Evolutionary conservation across 345 rosid genomes (phyloP), one percentile per base, ranked within the genome.

Genomic region (Camelina neglecta): DNA sequence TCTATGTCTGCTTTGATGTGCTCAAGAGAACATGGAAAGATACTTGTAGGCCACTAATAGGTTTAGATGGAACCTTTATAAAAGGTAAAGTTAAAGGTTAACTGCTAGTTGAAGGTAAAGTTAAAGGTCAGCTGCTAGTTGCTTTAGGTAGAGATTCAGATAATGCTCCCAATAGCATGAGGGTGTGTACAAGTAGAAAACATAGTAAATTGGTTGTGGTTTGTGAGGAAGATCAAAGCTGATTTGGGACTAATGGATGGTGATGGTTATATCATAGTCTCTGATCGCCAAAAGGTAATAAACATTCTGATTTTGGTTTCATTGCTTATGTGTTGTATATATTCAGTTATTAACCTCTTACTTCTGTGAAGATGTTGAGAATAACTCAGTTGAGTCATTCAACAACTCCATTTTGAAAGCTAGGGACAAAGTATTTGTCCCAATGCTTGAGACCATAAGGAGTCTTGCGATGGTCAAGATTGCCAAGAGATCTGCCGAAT

Each of bases 81-180:
- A 6, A 0, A 12, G 1, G 3, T 10, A 24, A 11, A 8, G 10
- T 11, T 2, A 63, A 63, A 24, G 67, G 36, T 0, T 7, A 41
- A 2, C 0, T 63, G 0, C 5, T 63, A 4, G 36, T 24, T 0
- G 36, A 0, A 12, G 1, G 3, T 10, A 24, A 11, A 8, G 10
- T 11, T 2, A 63, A 63, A 24, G 67, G 36, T 0, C 12, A 41
- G 6, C 0, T 63, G 0, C 5, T 63, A 4, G 36, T 24, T 0
- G 36, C 67, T 11, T 9, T 63, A 7, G 53, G 67, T 12, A 11
- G 67, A 44, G 67, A 45, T 62, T 20, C 15, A 3, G 13, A 60
- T 18, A 60, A 60, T 60, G 12, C 39, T 11, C 6, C 35, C 51
- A 41, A 13, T 62, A 10, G 33, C 50, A 18, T 62, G 16, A 35